Evolutionary conservation across 2,329 filamentous ascomycete genomes (phyloP).

Genomic region (Fusarium sp.): DNA sequence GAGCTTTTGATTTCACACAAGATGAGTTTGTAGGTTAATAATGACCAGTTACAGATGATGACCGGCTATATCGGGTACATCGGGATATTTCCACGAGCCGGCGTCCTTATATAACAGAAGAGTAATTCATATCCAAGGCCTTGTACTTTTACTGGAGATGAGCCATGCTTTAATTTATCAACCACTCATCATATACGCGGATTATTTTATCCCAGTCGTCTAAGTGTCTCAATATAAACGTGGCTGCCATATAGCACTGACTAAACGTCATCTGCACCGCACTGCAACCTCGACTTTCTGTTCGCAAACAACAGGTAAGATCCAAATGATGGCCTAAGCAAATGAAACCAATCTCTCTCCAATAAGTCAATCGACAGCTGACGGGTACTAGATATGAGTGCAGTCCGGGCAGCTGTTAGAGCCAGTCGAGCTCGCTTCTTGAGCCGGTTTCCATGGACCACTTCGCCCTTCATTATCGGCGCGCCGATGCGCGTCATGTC

Average conservation of each 20-base stretch:
- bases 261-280: not conserved
- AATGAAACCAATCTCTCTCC: not conserved
- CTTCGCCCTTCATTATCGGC: conserved; percentile 64
- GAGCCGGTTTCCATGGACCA: conserved; percentile 43
- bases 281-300: not conserved
- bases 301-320: not conserved
- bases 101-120: not conserved
- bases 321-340: not conserved
- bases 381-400: conserved; percentile 10
- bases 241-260: not conserved
- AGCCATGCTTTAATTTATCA: too few species aligned
- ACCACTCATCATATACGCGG: too few species aligned
- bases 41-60: conserved; percentile 1
- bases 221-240: not conserved
- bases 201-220: not conserved
- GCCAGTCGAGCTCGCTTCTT: conserved; percentile 14
- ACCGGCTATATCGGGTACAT: conserved; percentile 23
- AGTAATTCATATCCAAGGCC: not conserved
- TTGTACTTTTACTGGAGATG: not conserved
- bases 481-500: conserved; percentile 77
- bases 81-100: conserved; percentile 2
- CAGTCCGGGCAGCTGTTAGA: conserved; percentile 3
- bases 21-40: not conserved
- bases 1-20: not conserved
- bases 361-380: not conserved